These are phyloP conservation scores for Aspergillus ostianus DNA, from an alignment of 495 filamentous ascomycete genomes.

Conservation along the genomic window DNA sequence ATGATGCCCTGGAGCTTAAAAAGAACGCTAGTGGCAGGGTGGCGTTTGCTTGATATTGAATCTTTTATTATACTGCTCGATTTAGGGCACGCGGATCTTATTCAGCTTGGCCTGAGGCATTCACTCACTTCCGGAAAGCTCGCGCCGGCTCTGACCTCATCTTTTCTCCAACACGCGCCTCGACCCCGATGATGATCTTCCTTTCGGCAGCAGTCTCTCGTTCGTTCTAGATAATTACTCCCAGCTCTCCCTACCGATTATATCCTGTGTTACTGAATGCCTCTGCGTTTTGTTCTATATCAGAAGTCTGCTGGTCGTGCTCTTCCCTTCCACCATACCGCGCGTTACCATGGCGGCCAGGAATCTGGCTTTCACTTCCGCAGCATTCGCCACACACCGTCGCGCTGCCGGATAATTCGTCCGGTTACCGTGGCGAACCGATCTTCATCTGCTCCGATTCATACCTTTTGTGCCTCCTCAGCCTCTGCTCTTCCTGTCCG, in stretches of 20 bases:
- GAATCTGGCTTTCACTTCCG: conserved; percentile 22
- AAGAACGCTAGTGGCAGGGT: background rate
- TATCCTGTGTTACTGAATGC: conserved; percentile 33
- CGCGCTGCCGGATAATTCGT: conserved; percentile 15
- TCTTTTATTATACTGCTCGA: background rate
- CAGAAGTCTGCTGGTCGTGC: conserved; percentile 26
- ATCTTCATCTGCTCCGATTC: conserved; percentile 11
- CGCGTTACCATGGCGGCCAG: conserved; percentile 23
- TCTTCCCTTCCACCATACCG: conserved; percentile 33
- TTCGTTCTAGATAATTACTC: background rate
- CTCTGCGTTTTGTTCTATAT: conserved; percentile 23
- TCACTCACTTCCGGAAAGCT: background rate
- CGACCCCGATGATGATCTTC: conserved; percentile 27
- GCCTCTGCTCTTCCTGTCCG: background rate
- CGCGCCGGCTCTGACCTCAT: background rate
- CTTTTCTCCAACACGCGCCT: conserved; percentile 25
- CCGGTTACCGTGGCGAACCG: conserved; percentile 20
- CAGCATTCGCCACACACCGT: conserved; percentile 28
- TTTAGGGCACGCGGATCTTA: background rate
- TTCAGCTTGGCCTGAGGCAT: background rate
- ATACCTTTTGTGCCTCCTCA: conserved; percentile 4
- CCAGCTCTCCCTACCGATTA: background rate
- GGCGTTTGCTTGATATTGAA: background rate
- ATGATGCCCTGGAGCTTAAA: background rate
- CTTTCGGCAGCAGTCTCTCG: background rate